These are phyloP conservation scores for Kodamaea ohmeri DNA, from an alignment of 1,139 yeast species.

Conservation along the genomic window DNA sequence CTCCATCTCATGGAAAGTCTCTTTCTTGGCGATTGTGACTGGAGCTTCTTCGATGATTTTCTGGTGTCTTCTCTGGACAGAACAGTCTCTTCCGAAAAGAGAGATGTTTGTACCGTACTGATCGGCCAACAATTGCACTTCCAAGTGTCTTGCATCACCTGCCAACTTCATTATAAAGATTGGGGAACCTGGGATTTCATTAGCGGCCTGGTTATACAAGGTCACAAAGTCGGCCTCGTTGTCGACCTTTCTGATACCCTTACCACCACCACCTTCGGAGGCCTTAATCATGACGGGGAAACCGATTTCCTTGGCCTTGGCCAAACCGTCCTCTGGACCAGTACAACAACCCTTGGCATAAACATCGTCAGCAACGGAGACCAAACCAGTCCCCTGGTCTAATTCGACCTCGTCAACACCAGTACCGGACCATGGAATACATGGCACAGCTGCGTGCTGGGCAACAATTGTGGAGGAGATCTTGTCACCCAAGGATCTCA, in stretches of 20 bases:
- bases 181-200: constrained; percentile 95
- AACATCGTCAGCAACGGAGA: constrained; percentile 79
- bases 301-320: constrained; percentile 80
- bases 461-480: constrained; percentile 97
- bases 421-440: constrained; percentile 99
- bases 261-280: constrained; percentile 99
- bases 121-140: constrained; percentile 91
- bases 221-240: constrained; percentile 66
- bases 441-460: constrained; percentile 95
- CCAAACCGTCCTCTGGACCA: constrained; percentile 84
- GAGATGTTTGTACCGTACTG: constrained; percentile 95
- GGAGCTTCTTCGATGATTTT: constrained; percentile 97
- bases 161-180: constrained; percentile 93
- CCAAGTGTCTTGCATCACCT: constrained; percentile 93
- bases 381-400: constrained; percentile 69
- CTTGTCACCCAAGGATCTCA: constrained; percentile 98
- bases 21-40: constrained; percentile 84
- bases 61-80: constrained; percentile 96
- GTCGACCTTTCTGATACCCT: constrained; percentile 93
- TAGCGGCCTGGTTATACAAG: constrained; percentile 83
- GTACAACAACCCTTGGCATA: constrained; percentile 86
- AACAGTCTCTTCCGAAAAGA: constrained; percentile 92
- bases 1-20: constrained; percentile 89
- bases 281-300: constrained; percentile 97
- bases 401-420: constrained; percentile 81